A percentile compares a stretch with the other conserved stretches of the same genome.
Conservation (phyloP, 495 filamentous ascomycete species). For the Aspergillus incahuasiensis region DNA sequence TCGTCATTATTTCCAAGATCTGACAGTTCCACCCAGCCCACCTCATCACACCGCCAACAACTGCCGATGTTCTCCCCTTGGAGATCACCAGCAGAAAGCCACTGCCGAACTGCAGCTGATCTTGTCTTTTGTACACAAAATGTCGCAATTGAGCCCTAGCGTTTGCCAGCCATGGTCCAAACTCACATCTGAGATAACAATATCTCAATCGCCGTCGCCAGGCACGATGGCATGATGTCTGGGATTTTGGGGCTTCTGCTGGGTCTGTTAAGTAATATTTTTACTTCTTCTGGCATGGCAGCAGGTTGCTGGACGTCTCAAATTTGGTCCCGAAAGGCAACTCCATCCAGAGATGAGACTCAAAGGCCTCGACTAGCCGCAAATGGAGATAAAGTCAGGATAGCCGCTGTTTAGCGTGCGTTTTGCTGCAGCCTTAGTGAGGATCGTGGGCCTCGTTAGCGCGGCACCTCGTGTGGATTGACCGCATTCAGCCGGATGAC, state of each 20-base stretch:
- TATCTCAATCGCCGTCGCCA: too few relatives aligned
- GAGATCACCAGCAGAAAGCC: not conserved
- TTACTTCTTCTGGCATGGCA: conserved; percentile 1
- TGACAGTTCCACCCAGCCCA: not conserved
- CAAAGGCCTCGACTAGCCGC: not conserved
- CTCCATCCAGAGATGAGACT: conserved; percentile 8
- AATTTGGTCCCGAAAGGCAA: conserved; percentile 9
- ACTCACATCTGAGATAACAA: too few relatives aligned
- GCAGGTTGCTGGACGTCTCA: not conserved
- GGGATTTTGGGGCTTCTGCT: not conserved
- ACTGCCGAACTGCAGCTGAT: not conserved
- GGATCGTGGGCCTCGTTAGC: conserved; percentile 17
- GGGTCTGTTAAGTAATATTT: not conserved
- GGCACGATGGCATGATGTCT: not conserved
- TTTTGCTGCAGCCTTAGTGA: not conserved
- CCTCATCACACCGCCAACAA: conserved; percentile 1
- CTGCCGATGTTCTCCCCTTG: not conserved
- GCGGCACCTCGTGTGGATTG: conserved; percentile 7
- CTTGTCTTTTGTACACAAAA: not conserved
- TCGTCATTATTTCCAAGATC: not conserved
- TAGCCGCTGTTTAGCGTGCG: conserved; percentile 14
- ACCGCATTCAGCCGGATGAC: conserved; percentile 2
- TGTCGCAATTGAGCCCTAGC: conserved; percentile 1
- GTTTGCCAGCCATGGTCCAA: not conserved
- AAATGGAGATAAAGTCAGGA: not conserved